A percentile compares a stretch with the other conserved stretches of the same genome.
These are phyloP conservation scores for Casuarina cunninghamiana DNA, from an alignment of 306 rosid genomes.

Conservation along the genomic window DNA sequence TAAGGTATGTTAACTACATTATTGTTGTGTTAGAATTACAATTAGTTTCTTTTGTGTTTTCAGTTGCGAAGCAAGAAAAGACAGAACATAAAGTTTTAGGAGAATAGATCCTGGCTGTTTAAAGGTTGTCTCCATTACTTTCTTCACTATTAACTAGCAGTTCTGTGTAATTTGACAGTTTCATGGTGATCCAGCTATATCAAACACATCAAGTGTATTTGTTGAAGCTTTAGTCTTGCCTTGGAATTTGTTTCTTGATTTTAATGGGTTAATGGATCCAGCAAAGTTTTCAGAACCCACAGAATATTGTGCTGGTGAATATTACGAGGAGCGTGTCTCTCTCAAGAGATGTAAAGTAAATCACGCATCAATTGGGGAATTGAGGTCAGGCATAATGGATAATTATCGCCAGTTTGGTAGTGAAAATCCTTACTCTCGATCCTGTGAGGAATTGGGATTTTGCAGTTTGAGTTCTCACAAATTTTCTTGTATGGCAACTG, in stretches of 20 bases:
- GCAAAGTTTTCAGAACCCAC: constrained; percentile 35
- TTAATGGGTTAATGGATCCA: constrained; percentile 28
- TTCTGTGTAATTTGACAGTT: constrained; percentile 47
- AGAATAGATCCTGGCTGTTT: constrained; percentile 5
- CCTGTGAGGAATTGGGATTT: constrained; percentile 32
- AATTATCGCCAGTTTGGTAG: constrained; percentile 31
- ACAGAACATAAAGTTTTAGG: neutral
- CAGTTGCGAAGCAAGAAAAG: constrained; percentile 13
- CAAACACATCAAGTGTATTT: constrained; percentile 50
- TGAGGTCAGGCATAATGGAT: constrained; percentile 30
- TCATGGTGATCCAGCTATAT: constrained; percentile 35
- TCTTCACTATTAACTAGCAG: constrained; percentile 15
- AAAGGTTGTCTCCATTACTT: constrained; percentile 5
- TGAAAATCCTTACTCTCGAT: constrained; percentile 39
- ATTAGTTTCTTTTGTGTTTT: constrained; percentile 20
- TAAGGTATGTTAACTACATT: constrained; percentile 46
- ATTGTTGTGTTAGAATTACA: constrained; percentile 14
- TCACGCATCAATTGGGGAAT: constrained; percentile 26
- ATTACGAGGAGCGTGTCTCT: constrained; percentile 34
- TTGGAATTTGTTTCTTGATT: constrained; percentile 56
- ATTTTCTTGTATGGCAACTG: constrained; percentile 55
- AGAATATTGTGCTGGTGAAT: constrained; percentile 32
- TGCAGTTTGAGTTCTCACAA: constrained; percentile 37
- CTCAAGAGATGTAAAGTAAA: constrained; percentile 56
- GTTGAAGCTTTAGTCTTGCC: constrained; percentile 72